phyloP scores from a whole-genome alignment of 73 alveolate species.

The Paramecium caudatum region DNA sequence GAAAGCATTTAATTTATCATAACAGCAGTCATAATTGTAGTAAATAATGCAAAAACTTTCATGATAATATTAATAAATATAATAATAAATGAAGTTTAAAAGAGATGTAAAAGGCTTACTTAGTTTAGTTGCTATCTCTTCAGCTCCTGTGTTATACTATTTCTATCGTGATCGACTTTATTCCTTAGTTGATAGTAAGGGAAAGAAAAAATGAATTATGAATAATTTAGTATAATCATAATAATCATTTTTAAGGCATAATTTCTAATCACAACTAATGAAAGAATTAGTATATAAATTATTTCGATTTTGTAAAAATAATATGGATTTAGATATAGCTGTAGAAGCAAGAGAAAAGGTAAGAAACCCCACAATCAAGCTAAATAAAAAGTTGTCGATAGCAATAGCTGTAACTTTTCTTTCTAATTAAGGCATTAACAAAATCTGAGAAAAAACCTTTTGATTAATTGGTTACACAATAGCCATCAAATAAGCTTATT shows the following conservation, averaged over 20 bases:
- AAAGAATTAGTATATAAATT: slow-evolving; percentile 61
- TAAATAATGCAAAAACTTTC: background rate
- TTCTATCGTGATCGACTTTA: background rate
- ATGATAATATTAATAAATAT: background rate
- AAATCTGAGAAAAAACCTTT: slow-evolving; percentile 66
- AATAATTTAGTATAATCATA: too few relatives aligned
- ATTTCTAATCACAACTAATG: slow-evolving; percentile 10
- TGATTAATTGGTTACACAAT: slow-evolving; percentile 34
- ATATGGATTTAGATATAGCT: slow-evolving; percentile 56
- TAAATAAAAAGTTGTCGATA: slow-evolving; percentile 60
- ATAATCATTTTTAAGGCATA: too few relatives aligned
- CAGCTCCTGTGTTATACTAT: background rate
- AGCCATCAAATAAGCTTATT: slow-evolving; percentile 69
- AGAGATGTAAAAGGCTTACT: slow-evolving; percentile 6
- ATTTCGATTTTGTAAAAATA: slow-evolving; percentile 56
- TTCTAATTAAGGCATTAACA: slow-evolving; percentile 24
- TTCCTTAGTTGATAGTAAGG: background rate
- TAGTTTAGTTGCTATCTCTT: background rate
- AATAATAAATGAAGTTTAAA: slow-evolving; percentile 13
- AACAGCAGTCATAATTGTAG: background rate
- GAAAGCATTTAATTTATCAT: background rate
- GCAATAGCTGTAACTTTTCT: background rate
- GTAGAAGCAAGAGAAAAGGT: slow-evolving; percentile 46
- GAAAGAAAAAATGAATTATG: slow-evolving; percentile 18
- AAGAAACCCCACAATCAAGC: slow-evolving; percentile 29